Conservation (phyloP, 495 filamentous ascomycete species). For the Annulohypoxylon stygium region DNA sequence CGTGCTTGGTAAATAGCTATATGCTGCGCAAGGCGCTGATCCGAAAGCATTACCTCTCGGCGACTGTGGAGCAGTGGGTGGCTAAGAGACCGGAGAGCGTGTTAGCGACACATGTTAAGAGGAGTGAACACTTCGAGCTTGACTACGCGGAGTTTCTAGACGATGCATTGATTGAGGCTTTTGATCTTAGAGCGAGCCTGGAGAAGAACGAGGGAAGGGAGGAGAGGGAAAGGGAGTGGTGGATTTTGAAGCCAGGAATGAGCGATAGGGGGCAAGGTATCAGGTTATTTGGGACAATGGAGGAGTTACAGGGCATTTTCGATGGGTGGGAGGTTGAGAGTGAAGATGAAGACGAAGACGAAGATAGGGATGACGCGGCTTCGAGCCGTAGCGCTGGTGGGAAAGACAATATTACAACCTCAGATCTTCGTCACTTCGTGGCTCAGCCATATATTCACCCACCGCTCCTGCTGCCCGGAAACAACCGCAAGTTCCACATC, state of each 20-base stretch:
- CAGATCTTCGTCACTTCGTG: slow-evolving; percentile 94
- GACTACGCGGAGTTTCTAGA: slow-evolving; percentile 98
- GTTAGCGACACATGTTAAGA: slow-evolving; percentile 76
- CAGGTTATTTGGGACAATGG: slow-evolving; percentile 84
- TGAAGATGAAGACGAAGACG: slow-evolving; percentile 67
- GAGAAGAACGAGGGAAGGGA: slow-evolving; percentile 66
- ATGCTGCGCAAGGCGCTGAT: slow-evolving; percentile 98
- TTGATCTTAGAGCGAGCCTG: slow-evolving; percentile 82
- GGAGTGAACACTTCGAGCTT: slow-evolving; percentile 85
- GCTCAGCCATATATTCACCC: slow-evolving; percentile 95
- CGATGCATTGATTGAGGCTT: slow-evolving; percentile 90
- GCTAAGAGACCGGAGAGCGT: slow-evolving; percentile 81
- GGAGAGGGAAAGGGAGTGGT: slow-evolving; percentile 80
- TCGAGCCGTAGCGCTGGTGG: slow-evolving; percentile 16
- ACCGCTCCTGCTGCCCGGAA: slow-evolving; percentile 78
- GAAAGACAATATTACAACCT: slow-evolving; percentile 77
- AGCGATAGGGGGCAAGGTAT: slow-evolving; percentile 96
- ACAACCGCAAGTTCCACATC: slow-evolving; percentile 92
- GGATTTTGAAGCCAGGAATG: slow-evolving; percentile 98
- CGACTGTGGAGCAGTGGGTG: slow-evolving; percentile 82
- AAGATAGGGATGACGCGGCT: slow-evolving; percentile 35
- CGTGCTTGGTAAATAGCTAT: slow-evolving; percentile 81
- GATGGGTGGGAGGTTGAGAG: slow-evolving; percentile 85
- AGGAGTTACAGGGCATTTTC: slow-evolving; percentile 84
- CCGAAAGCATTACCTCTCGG: slow-evolving; percentile 90